phyloP scores from a whole-genome alignment of 2,329 filamentous ascomycete genomes.

The Botrytis squamosa region DNA sequence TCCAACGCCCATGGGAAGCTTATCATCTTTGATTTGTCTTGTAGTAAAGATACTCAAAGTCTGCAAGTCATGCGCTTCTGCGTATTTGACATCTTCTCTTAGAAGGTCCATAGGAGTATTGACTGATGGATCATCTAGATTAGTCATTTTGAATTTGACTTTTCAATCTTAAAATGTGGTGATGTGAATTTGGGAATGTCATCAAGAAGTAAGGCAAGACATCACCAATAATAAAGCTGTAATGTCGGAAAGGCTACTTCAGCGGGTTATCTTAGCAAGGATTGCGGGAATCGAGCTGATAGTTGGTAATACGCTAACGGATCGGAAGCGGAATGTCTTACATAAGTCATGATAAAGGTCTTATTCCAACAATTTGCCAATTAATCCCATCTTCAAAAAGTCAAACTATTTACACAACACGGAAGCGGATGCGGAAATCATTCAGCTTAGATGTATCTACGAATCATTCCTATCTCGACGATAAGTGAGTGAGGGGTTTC shows the following conservation, averaged over 20 bases:
- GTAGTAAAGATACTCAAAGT: constrained; percentile 11
- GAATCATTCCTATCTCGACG: constrained; percentile 10
- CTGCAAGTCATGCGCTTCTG: constrained; percentile 18
- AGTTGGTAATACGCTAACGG: constrained; percentile 1
- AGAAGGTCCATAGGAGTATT: background rate
- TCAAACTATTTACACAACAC: constrained; percentile 1
- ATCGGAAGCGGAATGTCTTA: constrained; percentile 9
- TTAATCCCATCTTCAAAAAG: constrained; percentile 3
- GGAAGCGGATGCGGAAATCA: constrained; percentile 15
- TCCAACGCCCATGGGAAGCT: background rate
- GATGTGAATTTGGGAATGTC: background rate
- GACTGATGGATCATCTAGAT: background rate
- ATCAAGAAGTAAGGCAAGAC: background rate
- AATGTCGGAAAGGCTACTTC: background rate
- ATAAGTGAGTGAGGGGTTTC: constrained; percentile 6
- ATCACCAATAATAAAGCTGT: background rate
- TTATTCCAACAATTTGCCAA: background rate
- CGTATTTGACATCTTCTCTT: constrained; percentile 15
- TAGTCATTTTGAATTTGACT: constrained; percentile 1
- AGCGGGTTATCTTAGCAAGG: background rate
- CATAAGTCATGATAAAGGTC: background rate
- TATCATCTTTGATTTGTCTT: background rate
- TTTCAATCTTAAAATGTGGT: background rate
- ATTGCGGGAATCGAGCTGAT: background rate
- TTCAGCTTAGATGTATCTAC: background rate